Percentiles rank a stretch among this genome's conserved stretches.
These are phyloP conservation scores for Iodosphaeria phyllophila DNA, from an alignment of 2,329 filamentous ascomycete species.

Conservation along the genomic window DNA sequence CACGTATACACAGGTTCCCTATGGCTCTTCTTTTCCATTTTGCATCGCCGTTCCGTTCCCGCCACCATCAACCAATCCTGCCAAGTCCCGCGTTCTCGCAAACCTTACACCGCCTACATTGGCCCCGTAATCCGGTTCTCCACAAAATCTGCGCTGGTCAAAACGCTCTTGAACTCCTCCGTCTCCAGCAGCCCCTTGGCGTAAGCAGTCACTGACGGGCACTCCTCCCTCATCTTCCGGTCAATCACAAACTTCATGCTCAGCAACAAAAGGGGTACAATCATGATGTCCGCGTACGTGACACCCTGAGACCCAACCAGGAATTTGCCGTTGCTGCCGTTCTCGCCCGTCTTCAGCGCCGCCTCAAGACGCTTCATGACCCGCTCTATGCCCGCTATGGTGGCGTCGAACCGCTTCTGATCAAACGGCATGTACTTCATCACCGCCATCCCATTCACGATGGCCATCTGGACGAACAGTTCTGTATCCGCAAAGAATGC, in stretches of 20 bases:
- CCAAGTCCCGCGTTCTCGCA: too few relatives aligned
- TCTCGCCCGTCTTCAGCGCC: constrained; percentile 13
- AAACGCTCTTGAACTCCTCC: constrained; percentile 14
- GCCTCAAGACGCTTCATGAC: constrained; percentile 13
- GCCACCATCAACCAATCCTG: too few relatives aligned
- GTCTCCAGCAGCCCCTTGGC: constrained; percentile 11
- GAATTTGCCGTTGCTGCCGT: too few relatives aligned
- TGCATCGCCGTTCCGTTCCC: too few relatives aligned
- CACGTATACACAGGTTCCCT: too few relatives aligned
- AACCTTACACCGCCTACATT: too few relatives aligned
- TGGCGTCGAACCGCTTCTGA: constrained; percentile 7
- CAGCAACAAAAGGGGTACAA: constrained; percentile 10
- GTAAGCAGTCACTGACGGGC: constrained; percentile 15
- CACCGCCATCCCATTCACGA: constrained; percentile 9
- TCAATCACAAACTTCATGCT: constrained; percentile 13
- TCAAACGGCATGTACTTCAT: constrained; percentile 12
- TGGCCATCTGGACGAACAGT: constrained; percentile 8
- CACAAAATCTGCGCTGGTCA: too few relatives aligned
- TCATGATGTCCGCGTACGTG: constrained; percentile 19
- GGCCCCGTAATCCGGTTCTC: too few relatives aligned
- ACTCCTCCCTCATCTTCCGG: constrained; percentile 14
- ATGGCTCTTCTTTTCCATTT: too few relatives aligned
- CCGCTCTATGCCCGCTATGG: constrained; percentile 8
- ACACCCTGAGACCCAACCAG: constrained; percentile 18
- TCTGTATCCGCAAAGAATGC: constrained; percentile 20